Base-by-base conservation (phyloP, 345 rosid genomes). In the Eutrema japonicum region DNA sequence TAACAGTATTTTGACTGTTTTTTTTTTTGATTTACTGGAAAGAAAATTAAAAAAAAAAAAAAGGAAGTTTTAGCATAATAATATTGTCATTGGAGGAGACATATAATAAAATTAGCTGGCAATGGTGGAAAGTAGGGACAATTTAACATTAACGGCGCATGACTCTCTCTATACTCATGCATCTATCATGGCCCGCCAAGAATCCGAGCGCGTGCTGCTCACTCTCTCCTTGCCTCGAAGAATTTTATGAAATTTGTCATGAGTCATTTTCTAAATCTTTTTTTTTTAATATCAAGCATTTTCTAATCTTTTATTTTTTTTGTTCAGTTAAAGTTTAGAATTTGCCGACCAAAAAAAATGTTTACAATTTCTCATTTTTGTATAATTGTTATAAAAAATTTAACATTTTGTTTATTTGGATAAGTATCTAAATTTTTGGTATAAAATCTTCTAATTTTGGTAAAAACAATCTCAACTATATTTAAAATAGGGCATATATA, bases 111-210 rank as follows among this genome's bases (percentile, higher is more conserved):
- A 60, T 64, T 26, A 82, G 83, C 85, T 79, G 83, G 65, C 80
- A 71, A 22, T 49, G 71, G 70, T 45, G 18, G 38, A 32, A 22
- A 38, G 38, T 60, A 76, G 72, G 55, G 72, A 50, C 76, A 77
- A 67, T 26, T 33, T 38, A 60, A 77, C 79, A 80, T 55, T 79
- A 71, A 70, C 70, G 75, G 69, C 78, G 78, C 83, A 82, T 80
- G 80, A 80, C 79, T 70, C 77, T 79, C 71, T 55, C 78, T 26
- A 29, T 67, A 67, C 73, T 73, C 82, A 82, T 76, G 78, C 78
- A 26, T 60, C 71, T 50, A 58, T 68, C 79, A 65, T 79, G 81
- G 72, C 77, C 81, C 78, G 65, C 55, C 71, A 70, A 70, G 54
- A 70, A 70, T 76, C 51, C 29, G 10, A 51, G 63, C 72, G 76